Evolutionary conservation across 495 filamentous ascomycete genomes (phyloP).

Genomic region (Sabuloglossum arenarium): DNA sequence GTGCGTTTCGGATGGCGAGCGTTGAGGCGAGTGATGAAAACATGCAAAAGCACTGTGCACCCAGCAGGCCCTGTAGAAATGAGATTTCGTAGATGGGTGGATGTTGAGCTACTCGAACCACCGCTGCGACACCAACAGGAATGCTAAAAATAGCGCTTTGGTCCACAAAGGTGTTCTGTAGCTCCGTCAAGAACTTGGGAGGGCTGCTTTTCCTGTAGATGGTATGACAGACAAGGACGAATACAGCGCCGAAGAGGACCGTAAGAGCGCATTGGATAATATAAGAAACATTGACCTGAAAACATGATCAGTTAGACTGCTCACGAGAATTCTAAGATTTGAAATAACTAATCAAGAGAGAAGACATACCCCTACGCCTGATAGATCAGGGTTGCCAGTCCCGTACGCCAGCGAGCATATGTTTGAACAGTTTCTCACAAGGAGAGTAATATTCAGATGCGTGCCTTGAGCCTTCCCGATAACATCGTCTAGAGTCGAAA

Average conservation of each 20-base stretch:
- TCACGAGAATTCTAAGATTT: background rate
- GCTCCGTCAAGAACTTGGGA: no score
- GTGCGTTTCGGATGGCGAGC: no score
- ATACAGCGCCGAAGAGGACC: background rate
- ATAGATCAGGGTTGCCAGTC: background rate
- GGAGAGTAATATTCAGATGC: background rate
- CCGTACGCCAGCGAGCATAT: background rate
- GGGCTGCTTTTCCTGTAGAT: background rate
- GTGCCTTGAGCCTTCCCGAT: no score
- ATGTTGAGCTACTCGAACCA: background rate
- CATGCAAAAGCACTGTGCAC: background rate
- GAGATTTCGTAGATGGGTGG: background rate
- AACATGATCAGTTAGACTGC: background rate
- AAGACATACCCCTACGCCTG: background rate
- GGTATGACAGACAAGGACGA: background rate
- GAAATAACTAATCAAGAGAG: background rate
- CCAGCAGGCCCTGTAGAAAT: background rate
- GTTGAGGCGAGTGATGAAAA: background rate
- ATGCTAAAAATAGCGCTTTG: background rate
- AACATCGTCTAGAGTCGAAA: no score
- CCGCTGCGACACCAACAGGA: background rate
- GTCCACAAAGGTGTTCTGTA: background rate
- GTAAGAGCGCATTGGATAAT: background rate
- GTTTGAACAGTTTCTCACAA: background rate
- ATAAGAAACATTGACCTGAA: background rate